These are phyloP conservation scores for Pestalotiopsis sp. DNA, from an alignment of 2,329 filamentous ascomycete genomes.

Conservation along the genomic window DNA sequence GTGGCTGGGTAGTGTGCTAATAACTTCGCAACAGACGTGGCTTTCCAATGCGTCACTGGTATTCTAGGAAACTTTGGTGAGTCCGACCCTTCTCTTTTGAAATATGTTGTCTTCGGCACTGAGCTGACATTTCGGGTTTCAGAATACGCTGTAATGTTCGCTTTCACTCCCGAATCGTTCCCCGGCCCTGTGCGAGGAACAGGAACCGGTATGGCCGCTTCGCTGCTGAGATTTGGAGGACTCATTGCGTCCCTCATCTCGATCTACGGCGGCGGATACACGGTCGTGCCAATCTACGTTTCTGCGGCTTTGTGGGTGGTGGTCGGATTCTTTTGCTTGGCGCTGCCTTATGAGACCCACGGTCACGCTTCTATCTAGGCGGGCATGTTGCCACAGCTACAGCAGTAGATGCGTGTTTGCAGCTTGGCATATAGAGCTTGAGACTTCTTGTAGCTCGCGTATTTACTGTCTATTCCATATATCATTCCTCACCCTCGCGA, in stretches of 20 bases:
- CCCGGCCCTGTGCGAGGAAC: constrained; percentile 57
- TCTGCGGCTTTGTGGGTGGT: constrained; percentile 46
- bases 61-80: constrained; percentile 45
- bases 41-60: constrained; percentile 45
- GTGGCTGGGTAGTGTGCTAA: not conserved
- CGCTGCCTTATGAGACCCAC: constrained; percentile 47
- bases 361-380: constrained; percentile 34
- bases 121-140: constrained; percentile 19
- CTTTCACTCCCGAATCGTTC: constrained; percentile 60
- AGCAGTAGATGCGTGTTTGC: no score
- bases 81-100: constrained; percentile 13
- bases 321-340: constrained; percentile 42
- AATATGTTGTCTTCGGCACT: constrained; percentile 29
- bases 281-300: constrained; percentile 44
- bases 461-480: no score
- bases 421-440: no score
- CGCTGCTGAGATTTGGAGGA: constrained; percentile 38
- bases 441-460: no score
- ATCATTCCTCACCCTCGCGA: no score
- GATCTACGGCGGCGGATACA: constrained; percentile 41
- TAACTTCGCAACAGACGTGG: constrained; percentile 26
- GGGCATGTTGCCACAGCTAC: not conserved
- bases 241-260: constrained; percentile 44
- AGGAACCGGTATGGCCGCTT: constrained; percentile 48
- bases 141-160: constrained; percentile 42